Evolutionary conservation across 768 basidiomycete genomes (phyloP), one percentile per base, ranked within the genome.

Genomic region (Hygrocybe coccinea): DNA sequence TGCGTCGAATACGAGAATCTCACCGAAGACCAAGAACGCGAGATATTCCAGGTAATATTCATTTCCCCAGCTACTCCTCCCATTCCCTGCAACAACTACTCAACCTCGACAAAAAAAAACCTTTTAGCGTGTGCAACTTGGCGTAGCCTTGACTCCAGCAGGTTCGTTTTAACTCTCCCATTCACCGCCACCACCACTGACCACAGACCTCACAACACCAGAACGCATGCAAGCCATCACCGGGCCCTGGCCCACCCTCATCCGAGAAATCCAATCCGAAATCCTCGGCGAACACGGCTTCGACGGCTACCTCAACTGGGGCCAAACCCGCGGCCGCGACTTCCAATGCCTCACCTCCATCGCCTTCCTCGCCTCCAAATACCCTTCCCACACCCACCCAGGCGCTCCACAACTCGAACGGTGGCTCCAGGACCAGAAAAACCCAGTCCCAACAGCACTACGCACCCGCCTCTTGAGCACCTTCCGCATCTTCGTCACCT

Each of bases 281-380:
- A 69, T 75, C 52, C 65, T 68, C 7, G 71, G 69, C 1, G 68
- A 68, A 17, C 60, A 67, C 33, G 71, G 71, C 10, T 76, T 72
- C 47, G 67, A 67, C 25, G 66, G 66, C 14, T 74, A 72, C 75
- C 76, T 82, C 7, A 78, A 81, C 17, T 82, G 82, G 76, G 80
- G 80, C 33, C 66, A 68, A 3, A 61, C 58, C 25, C 71, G 76
- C 17, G 85, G 82, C 0, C 73, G 71, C 9, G 84, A 84, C 60
- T 86, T 82, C 62, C 78, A 83, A 8, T 79, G 79, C 57, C 65
- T 86, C 22, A 71, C 82, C 0, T 80, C 83, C 25, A 72, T 80
- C 0, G 67, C 86, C 2, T 80, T 75, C 48, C 68, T 72, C 54
- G 77, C 86, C 37, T 71, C 79, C 17, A 74, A 72, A 12, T 77